Base-by-base conservation (phyloP, 495 filamentous ascomycete genomes). In the Lasiosphaeria miniovina region DNA sequence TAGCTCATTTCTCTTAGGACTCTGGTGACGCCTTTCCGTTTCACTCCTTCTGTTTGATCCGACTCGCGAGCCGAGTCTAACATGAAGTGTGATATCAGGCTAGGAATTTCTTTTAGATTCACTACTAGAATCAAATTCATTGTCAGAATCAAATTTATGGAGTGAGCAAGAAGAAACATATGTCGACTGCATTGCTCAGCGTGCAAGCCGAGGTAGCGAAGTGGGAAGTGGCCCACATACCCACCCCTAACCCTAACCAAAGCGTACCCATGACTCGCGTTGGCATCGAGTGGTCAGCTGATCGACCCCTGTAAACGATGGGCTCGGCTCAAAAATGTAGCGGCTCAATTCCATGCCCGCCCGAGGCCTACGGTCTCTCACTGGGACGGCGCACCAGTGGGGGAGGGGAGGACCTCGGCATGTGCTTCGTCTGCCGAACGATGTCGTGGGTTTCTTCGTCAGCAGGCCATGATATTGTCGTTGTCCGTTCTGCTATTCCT, bases 381-480 rank as follows among this genome's bases (percentile, higher is more conserved):
- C 11, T 45, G 11, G 41, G 11, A 45, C 11, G 4, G 38, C n/a
- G 40, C 15, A 15, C 36, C 12, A 15, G 32, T 3, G 36, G 15
- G 38, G 8, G 36, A 31, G 53, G 10, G 53, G 11, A 31, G 45
- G 60, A 70, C 67, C 67, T 70, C 67, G 67, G 67, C 67, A 70
- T 68, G 62, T 70, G 67, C 63, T 51, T 51, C 4, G 24, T 57
- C 24, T 52, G 54, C 59, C 59, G 60, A 58, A 40, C 54, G 50
- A 61, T 49, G 55, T 57, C 60, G 45, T 34, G 45, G 49, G n/a
- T 49, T 41, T 35, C 55, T 58, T 58, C 33, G 38, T 58, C 55
- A 48, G 43, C 34, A 35, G 34, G 52, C 52, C 34, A 35, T 40
- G 38, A 15, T 54, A 38, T 17, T 31, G 14, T 40, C 8, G 7